Percentiles rank a stretch among this genome's conserved stretches.
Evolutionary conservation across 805 yeast species (phyloP).

Genomic region (Hanseniaspora meyeri): DNA sequence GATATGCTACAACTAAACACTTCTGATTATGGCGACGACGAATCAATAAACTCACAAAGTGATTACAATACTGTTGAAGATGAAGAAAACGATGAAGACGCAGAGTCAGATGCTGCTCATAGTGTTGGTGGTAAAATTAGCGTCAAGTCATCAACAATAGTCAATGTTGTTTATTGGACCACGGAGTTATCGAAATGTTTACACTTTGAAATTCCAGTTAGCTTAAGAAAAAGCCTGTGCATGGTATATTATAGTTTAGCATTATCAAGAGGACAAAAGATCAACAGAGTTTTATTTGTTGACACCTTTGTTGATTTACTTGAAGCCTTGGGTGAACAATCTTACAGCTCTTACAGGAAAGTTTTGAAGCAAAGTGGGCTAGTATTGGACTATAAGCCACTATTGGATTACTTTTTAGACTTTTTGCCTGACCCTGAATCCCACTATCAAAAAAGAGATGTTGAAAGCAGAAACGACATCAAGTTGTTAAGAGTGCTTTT

Average conservation of each 20-base stretch:
- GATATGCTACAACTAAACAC: slow-evolving; percentile 31
- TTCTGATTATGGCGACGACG: slow-evolving; percentile 26
- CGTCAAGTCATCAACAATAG: slow-evolving; percentile 58
- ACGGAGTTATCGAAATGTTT: slow-evolving; percentile 70
- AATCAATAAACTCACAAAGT: slow-evolving; percentile 34
- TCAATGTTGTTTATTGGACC: slow-evolving; percentile 73
- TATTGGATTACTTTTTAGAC: slow-evolving; percentile 26
- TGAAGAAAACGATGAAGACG: slow-evolving; percentile 21
- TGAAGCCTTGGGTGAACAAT: slow-evolving; percentile 31
- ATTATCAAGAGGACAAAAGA: slow-evolving; percentile 57
- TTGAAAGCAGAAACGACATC: slow-evolving; percentile 31
- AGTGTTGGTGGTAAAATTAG: slow-evolving; percentile 46
- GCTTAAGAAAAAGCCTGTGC: slow-evolving; percentile 47
- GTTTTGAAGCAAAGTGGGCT: slow-evolving; percentile 24
- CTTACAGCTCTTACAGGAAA: slow-evolving; percentile 23
- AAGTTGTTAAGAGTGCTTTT: slow-evolving; percentile 38
- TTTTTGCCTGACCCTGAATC: slow-evolving; percentile 39
- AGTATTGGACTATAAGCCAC: slow-evolving; percentile 28
- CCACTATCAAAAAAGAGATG: slow-evolving; percentile 32
- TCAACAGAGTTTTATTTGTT: slow-evolving; percentile 48
- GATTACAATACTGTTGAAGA: slow-evolving; percentile 24
- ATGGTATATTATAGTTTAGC: slow-evolving; percentile 60
- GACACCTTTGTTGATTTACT: slow-evolving; percentile 44
- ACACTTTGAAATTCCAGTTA: slow-evolving; percentile 61
- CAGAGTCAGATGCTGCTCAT: slow-evolving; percentile 28